Conservation (phyloP, 768 basidiomycete species). For the Naganishia kalamii region DNA sequence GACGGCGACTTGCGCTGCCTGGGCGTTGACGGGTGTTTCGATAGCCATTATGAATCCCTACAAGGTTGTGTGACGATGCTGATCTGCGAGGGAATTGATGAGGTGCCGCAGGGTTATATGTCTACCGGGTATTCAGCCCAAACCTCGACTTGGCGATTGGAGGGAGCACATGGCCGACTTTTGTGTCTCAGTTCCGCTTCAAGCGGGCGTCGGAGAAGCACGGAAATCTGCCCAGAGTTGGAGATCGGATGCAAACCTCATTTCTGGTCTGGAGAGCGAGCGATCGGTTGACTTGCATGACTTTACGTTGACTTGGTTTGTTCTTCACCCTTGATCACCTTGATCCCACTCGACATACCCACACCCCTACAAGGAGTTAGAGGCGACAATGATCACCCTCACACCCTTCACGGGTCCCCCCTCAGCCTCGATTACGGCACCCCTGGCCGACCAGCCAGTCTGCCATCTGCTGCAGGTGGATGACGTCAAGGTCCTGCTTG, state of each 20-base stretch:
- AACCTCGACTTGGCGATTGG: background rate
- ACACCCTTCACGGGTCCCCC: slow-evolving; percentile 70
- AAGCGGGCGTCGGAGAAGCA: background rate
- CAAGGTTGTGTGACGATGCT: too few relatives aligned
- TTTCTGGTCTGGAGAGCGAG: background rate
- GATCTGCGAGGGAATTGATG: background rate
- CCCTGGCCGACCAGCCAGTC: slow-evolving; percentile 57
- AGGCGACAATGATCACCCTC: slow-evolving; percentile 74
- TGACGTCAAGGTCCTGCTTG: slow-evolving; percentile 84
- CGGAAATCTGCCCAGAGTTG: background rate
- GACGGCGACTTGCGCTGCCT: background rate
- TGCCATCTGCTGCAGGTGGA: slow-evolving; percentile 84
- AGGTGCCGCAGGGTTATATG: background rate
- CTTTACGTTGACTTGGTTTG: too few relatives aligned
- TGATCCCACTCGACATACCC: too few relatives aligned
- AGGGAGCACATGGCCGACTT: background rate
- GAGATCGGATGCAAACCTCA: background rate
- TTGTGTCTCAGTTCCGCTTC: slow-evolving; percentile 9
- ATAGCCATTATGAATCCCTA: background rate
- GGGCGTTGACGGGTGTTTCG: background rate
- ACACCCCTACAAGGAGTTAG: background rate
- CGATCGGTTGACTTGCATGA: too few relatives aligned
- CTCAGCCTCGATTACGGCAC: slow-evolving; percentile 50
- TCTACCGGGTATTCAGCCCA: background rate
- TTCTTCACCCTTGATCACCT: too few relatives aligned